phyloP scores from a whole-genome alignment of 2,329 filamentous ascomycete genomes.

The Pleoardoris graminearum region DNA sequence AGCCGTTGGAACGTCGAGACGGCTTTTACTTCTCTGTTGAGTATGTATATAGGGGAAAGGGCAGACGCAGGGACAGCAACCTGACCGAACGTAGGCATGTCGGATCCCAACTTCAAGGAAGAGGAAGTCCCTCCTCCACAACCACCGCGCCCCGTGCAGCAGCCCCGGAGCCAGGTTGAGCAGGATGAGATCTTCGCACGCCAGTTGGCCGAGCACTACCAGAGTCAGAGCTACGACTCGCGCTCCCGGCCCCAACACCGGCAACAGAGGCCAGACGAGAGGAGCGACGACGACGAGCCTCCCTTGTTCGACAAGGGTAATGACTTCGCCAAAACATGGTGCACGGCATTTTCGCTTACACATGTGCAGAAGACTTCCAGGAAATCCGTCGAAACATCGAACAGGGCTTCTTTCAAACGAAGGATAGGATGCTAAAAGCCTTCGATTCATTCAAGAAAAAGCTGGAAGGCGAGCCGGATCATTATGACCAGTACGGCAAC shows the following conservation, averaged over 20 bases:
- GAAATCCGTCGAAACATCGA: slow-evolving; percentile 90
- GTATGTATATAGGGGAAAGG: slow-evolving; percentile 51
- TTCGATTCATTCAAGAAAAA: slow-evolving; percentile 90
- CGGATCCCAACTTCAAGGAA: slow-evolving; percentile 55
- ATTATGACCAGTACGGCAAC: slow-evolving; percentile 58
- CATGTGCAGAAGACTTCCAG: slow-evolving; percentile 75
- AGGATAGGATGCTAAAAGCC: slow-evolving; percentile 90
- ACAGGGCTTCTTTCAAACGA: slow-evolving; percentile 93
- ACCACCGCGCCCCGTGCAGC: slow-evolving; percentile 70
- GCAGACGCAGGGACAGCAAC: background rate
- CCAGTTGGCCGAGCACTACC: slow-evolving; percentile 89
- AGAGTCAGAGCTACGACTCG: slow-evolving; percentile 48
- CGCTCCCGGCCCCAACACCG: slow-evolving; percentile 49
- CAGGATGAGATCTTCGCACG: slow-evolving; percentile 90
- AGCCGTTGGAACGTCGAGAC: slow-evolving; percentile 88
- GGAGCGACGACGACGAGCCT: slow-evolving; percentile 57
- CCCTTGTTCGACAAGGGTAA: slow-evolving; percentile 46
- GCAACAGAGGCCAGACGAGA: slow-evolving; percentile 25
- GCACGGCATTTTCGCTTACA: background rate
- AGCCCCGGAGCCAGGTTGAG: slow-evolving; percentile 76
- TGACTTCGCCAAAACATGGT: background rate
- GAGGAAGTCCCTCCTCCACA: slow-evolving; percentile 68
- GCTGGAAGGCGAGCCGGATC: slow-evolving; percentile 83
- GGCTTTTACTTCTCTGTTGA: slow-evolving; percentile 91
- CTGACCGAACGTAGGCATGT: slow-evolving; percentile 52